These are phyloP conservation scores for Arachnomyces sp. DNA, from an alignment of 2,329 filamentous ascomycete genomes.

Conservation along the genomic window DNA sequence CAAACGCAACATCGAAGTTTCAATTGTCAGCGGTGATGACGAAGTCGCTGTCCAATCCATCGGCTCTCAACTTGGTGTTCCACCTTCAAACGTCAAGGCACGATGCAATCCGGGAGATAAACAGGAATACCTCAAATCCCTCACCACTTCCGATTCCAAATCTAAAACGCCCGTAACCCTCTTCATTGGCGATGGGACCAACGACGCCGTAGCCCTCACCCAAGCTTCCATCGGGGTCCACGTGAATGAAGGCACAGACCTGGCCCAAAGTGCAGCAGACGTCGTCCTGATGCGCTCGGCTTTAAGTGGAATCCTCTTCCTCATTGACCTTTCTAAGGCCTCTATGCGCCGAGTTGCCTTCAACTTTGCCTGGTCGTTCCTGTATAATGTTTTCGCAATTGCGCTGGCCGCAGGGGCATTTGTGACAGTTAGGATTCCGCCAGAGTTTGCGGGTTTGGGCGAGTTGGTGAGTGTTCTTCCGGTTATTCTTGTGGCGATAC, in stretches of 20 bases:
- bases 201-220: slow-evolving; percentile 66
- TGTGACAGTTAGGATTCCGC: slow-evolving; percentile 51
- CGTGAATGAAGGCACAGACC: slow-evolving; percentile 55
- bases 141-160: slow-evolving; percentile 2
- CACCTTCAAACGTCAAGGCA: slow-evolving; percentile 32
- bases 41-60: slow-evolving; percentile 40
- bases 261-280: slow-evolving; percentile 61
- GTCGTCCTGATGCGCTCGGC: slow-evolving; percentile 56
- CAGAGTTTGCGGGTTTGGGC: slow-evolving; percentile 60
- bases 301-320: slow-evolving; percentile 50
- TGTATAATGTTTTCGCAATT: slow-evolving; percentile 65
- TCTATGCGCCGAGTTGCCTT: slow-evolving; percentile 48
- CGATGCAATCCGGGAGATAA: slow-evolving; percentile 50
- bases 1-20: slow-evolving; percentile 41
- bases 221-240: slow-evolving; percentile 65
- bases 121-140: slow-evolving; percentile 35
- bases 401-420: slow-evolving; percentile 61
- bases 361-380: slow-evolving; percentile 63
- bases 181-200: slow-evolving; percentile 72
- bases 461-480: slow-evolving; percentile 69
- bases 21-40: slow-evolving; percentile 53
- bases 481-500: slow-evolving; percentile 53
- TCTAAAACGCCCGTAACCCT: slow-evolving; percentile 43
- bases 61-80: slow-evolving; percentile 39
- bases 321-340: slow-evolving; percentile 47